Conservation (phyloP, 192 early-diverging fungal species). For the Backusella macrospora region DNA sequence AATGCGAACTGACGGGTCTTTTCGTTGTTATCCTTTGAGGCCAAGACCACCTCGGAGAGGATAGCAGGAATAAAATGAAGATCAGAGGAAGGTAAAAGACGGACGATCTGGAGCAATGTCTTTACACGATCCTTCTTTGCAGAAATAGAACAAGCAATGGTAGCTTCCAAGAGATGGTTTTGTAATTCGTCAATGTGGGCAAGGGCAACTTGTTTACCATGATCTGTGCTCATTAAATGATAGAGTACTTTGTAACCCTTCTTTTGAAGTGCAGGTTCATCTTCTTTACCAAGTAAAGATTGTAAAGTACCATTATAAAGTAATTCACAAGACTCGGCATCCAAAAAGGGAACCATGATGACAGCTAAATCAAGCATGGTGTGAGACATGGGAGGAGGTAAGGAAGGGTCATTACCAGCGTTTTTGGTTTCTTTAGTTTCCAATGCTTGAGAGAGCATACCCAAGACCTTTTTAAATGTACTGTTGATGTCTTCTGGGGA, state of each 20-base stretch:
- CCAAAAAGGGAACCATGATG: conserved; percentile 74
- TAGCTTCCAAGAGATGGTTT: conserved; percentile 70
- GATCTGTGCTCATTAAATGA: conserved; percentile 52
- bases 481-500: conserved; percentile 59
- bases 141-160: conserved; percentile 62
- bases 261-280: conserved; percentile 85
- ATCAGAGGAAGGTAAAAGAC: conserved; percentile 62
- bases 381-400: conserved; percentile 74
- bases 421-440: conserved; percentile 50
- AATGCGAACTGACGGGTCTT: conserved; percentile 82
- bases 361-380: conserved; percentile 88
- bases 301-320: conserved; percentile 60
- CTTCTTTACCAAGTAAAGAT: conserved; percentile 58
- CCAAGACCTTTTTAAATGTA: conserved; percentile 66
- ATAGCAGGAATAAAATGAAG: conserved; percentile 86
- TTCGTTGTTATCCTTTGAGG: conserved; percentile 93
- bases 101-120: conserved; percentile 66
- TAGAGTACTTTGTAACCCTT: conserved; percentile 92
- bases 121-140: conserved; percentile 85
- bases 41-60: conserved; percentile 89
- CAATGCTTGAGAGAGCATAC: conserved; percentile 60
- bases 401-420: conserved; percentile 50
- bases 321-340: conserved; percentile 62
- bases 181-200: conserved; percentile 63
- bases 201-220: conserved; percentile 48